phyloP scores from a whole-genome alignment of 768 basidiomycete genomes.

The Suillus luteus region DNA sequence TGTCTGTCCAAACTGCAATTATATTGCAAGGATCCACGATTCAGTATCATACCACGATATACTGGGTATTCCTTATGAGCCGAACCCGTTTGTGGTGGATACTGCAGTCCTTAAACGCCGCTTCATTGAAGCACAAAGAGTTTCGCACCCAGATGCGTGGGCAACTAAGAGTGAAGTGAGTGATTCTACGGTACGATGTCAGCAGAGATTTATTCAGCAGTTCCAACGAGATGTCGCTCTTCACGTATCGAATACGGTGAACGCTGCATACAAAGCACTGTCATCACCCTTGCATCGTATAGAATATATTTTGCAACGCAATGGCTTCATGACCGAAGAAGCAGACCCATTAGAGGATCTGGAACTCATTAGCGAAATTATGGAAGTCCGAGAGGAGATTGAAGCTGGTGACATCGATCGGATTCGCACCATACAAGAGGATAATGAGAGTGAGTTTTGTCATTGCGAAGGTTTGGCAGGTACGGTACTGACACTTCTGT shows the following conservation, averaged over 20 bases:
- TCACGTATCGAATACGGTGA: constrained; percentile 68
- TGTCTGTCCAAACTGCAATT: constrained; percentile 73
- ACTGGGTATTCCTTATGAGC: constrained; percentile 59
- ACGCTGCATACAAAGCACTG: constrained; percentile 80
- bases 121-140: constrained; percentile 72
- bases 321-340: constrained; percentile 63
- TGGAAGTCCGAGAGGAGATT: constrained; percentile 77
- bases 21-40: constrained; percentile 59
- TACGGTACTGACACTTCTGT: constrained; percentile 8
- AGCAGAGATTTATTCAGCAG: constrained; percentile 17
- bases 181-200: constrained; percentile 5
- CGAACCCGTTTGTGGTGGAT: constrained; percentile 76
- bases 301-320: constrained; percentile 74
- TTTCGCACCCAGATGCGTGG: constrained; percentile 89
- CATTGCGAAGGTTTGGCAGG: neutral
- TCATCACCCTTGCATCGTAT: constrained; percentile 72
- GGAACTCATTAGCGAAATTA: constrained; percentile 71
- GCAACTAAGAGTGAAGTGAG: constrained; percentile 61
- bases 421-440: constrained; percentile 50
- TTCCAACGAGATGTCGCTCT: constrained; percentile 25
- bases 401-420: constrained; percentile 57
- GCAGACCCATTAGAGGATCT: constrained; percentile 72
- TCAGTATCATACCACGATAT: constrained; percentile 66
- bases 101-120: constrained; percentile 55
- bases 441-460: constrained; percentile 54